phyloP scores from a whole-genome alignment of 2,329 filamentous ascomycete species.

The Diaporthe helianthi region DNA sequence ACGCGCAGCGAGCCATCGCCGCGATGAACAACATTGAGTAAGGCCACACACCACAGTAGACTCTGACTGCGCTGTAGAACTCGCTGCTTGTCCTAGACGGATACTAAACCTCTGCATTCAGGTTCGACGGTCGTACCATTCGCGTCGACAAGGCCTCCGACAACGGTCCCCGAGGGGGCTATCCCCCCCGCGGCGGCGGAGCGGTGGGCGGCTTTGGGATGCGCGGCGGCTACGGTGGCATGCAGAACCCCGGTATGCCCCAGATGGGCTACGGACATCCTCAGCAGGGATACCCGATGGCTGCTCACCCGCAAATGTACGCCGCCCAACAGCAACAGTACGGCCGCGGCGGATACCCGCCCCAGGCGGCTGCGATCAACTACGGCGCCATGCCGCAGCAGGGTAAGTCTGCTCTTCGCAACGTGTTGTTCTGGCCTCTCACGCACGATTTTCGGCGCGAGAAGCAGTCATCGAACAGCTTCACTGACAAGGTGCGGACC shows the following conservation, averaged over 20 bases:
- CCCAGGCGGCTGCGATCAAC: conserved; percentile 41
- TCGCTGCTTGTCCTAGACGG: background rate
- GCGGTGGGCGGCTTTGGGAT: conserved; percentile 43
- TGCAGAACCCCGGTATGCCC: conserved; percentile 43
- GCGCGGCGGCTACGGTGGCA: conserved; percentile 47
- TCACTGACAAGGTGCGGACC: conserved; percentile 1
- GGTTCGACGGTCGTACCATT: conserved; percentile 93
- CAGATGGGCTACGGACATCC: conserved; percentile 47
- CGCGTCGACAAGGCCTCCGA: conserved; percentile 96
- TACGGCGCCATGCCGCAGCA: conserved; percentile 52
- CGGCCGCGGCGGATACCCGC: conserved; percentile 52
- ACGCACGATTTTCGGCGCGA: no score
- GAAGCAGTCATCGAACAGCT: background rate
- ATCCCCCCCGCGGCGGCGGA: conserved; percentile 55
- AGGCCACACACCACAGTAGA: conserved; percentile 44
- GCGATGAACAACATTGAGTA: conserved; percentile 92
- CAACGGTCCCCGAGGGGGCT: conserved; percentile 68
- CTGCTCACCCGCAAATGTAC: conserved; percentile 45
- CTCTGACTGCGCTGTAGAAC: background rate
- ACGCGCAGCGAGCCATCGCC: conserved; percentile 78
- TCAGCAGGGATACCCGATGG: conserved; percentile 47
- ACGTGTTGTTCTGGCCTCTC: background rate
- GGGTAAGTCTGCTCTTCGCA: conserved; percentile 39
- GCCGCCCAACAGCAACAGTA: conserved; percentile 45
- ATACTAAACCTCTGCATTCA: conserved; percentile 45